These are phyloP conservation scores for Daphne laureola DNA, from an alignment of 441 rosid genomes.

Conservation along the genomic window DNA sequence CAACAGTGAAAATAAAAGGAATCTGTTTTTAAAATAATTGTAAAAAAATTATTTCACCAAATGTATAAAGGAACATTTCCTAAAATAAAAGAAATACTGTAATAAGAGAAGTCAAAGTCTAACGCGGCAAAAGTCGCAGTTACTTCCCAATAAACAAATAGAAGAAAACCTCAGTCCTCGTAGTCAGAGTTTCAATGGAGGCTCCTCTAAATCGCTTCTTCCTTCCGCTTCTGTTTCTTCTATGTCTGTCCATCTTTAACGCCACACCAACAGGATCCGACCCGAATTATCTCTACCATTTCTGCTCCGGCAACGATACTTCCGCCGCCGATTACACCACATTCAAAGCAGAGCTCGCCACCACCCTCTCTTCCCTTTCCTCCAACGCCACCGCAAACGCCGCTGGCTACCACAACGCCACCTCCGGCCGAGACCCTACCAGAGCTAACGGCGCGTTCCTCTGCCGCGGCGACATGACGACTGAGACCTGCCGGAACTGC, in stretches of 20 bases:
- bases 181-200: no score
- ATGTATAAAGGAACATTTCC: no score
- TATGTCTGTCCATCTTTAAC: not conserved
- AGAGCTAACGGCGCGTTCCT: constrained; percentile 31
- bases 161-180: no score
- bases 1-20: no score
- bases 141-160: no score
- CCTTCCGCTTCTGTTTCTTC: not conserved
- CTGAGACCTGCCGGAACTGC: constrained; percentile 23
- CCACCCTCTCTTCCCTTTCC: not conserved
- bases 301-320: not conserved
- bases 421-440: constrained; percentile 15
- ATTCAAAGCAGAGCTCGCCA: not conserved
- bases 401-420: constrained; percentile 9
- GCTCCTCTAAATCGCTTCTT: not conserved
- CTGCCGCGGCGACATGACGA: constrained; percentile 35
- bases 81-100: no score
- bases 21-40: no score
- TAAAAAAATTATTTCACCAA: no score
- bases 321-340: not conserved
- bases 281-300: constrained; percentile 1
- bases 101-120: no score
- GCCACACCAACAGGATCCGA: not conserved
- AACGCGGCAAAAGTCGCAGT: no score
- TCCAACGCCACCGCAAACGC: not conserved